These are phyloP conservation scores for Rhododendron mucronatum DNA, from an alignment of 148 eudicot genomes.

Conservation along the genomic window DNA sequence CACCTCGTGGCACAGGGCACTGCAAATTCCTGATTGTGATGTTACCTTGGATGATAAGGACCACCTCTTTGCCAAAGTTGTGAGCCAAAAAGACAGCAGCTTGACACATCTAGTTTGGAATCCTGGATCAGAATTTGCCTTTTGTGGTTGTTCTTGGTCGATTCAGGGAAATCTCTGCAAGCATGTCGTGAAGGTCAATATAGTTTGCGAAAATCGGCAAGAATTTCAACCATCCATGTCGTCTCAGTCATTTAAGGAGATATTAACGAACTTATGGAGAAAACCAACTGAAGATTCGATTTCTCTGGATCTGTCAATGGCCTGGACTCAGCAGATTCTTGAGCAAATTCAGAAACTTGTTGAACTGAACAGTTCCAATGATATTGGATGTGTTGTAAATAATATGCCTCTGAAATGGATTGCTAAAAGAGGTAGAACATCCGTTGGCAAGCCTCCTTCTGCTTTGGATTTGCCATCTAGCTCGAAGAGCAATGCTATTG, in stretches of 20 bases:
- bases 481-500: conserved; percentile 14
- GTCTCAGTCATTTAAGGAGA: conserved; percentile 47
- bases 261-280: conserved; percentile 38
- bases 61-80: conserved; percentile 49
- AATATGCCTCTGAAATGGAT: conserved; percentile 63
- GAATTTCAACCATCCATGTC: conserved; percentile 51
- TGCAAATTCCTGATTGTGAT: conserved; percentile 64
- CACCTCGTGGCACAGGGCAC: conserved; percentile 86
- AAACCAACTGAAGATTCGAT: conserved; percentile 76
- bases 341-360: conserved; percentile 63
- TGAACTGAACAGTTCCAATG: conserved; percentile 43
- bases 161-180: conserved; percentile 86
- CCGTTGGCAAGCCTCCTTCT: conserved; percentile 26
- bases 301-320: conserved; percentile 67
- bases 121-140: conserved; percentile 86
- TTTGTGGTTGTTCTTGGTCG: conserved; percentile 89
- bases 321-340: conserved; percentile 67
- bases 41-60: conserved; percentile 49
- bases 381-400: conserved; percentile 47
- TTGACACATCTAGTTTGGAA: conserved; percentile 54
- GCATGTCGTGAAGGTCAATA: conserved; percentile 84
- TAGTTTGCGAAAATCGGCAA: conserved; percentile 44
- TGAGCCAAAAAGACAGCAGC: conserved; percentile 55
- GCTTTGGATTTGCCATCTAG: conserved; percentile 16
- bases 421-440: conserved; percentile 46